Percentiles rank a stretch among this genome's conserved stretches.
phyloP scores from a whole-genome alignment of 495 filamentous ascomycete genomes.

The Opeltia flavorubescens region DNA sequence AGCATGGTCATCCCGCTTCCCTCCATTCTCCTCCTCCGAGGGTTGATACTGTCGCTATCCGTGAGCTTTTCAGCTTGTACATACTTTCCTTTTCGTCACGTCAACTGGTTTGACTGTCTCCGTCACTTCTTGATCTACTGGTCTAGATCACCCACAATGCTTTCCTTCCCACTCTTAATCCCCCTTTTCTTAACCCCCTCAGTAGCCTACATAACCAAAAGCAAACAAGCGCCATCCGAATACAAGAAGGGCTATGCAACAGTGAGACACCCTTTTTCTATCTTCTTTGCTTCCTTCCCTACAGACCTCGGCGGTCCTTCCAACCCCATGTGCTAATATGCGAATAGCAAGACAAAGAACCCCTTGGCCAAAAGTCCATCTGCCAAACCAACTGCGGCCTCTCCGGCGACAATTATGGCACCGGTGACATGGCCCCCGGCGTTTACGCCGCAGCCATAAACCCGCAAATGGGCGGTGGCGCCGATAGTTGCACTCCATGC shows the following conservation, averaged over 20 bases:
- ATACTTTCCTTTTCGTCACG: too few relatives aligned
- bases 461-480: slow-evolving; percentile 2
- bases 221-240: background rate
- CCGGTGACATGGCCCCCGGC: background rate
- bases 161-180: background rate
- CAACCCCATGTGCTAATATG: background rate
- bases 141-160: too few relatives aligned
- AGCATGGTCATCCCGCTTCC: too few relatives aligned
- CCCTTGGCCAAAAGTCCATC: slow-evolving; percentile 5
- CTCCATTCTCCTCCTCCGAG: too few relatives aligned
- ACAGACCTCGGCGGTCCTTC: background rate
- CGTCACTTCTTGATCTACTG: too few relatives aligned
- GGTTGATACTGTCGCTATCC: too few relatives aligned
- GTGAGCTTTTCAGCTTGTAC: too few relatives aligned
- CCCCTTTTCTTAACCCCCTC: background rate
- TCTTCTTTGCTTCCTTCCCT: background rate
- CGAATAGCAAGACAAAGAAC: slow-evolving; percentile 9
- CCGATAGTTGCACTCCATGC: slow-evolving; percentile 7
- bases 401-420: background rate
- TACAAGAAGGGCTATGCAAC: slow-evolving; percentile 6
- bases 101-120: too few relatives aligned
- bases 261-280: background rate
- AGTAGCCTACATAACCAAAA: background rate
- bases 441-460: slow-evolving; percentile 8
- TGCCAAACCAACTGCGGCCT: slow-evolving; percentile 8